Evolutionary conservation across 352 stramenopile genomes (phyloP).

Genomic region (Phytopythium montanum): DNA sequence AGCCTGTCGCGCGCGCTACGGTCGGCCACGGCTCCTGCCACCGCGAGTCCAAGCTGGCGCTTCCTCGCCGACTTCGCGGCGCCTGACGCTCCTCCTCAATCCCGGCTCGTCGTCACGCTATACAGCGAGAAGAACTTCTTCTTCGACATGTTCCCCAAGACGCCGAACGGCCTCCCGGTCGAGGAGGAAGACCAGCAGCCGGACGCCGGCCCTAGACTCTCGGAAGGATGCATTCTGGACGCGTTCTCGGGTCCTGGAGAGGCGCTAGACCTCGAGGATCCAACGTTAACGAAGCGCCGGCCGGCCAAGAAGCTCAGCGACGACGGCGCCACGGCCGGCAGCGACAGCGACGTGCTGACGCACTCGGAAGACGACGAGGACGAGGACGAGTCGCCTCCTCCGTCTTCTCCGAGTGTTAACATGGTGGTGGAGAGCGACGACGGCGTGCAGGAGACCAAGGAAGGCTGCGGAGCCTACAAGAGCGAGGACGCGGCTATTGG

Average conservation of each 20-base stretch:
- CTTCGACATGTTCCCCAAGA: conserved; percentile 79
- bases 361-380: conserved; percentile 42
- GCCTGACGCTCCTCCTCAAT: conserved; percentile 12
- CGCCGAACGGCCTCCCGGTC: conserved; percentile 3
- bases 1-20: conserved; percentile 16
- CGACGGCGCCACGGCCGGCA: conserved; percentile 17
- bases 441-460: conserved; percentile 11
- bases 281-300: background rate
- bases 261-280: too few relatives aligned
- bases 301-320: conserved; percentile 5
- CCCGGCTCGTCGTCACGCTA: conserved; percentile 39
- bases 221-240: conserved; percentile 1
- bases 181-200: background rate
- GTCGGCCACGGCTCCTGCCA: conserved; percentile 30
- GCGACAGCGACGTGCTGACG: conserved; percentile 49
- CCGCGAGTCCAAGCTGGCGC: conserved; percentile 35
- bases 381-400: conserved; percentile 10
- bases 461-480: background rate
- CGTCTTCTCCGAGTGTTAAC: background rate
- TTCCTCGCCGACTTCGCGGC: conserved; percentile 41
- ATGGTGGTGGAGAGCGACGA: conserved; percentile 14
- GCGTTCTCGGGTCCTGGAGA: conserved; percentile 2
- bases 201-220: background rate
- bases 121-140: conserved; percentile 80
- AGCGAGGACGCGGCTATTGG: conserved; percentile 48